phyloP scores from a whole-genome alignment of 305 asterid genomes.

The Ajuga reptans region DNA sequence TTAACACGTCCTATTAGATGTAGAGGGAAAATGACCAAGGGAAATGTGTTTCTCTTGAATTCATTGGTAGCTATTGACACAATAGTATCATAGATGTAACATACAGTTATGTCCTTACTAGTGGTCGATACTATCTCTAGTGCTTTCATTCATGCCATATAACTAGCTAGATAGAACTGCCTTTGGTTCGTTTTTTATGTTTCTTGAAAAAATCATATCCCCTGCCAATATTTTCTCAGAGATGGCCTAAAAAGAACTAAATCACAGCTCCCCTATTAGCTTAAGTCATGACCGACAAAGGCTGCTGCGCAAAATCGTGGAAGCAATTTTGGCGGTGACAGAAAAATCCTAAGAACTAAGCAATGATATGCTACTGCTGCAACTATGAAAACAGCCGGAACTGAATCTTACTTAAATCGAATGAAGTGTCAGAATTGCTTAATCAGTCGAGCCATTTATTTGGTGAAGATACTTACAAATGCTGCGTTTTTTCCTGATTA shows the following conservation, averaged over 20 bases:
- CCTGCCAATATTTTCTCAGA: neutral
- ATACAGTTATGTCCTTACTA: no score
- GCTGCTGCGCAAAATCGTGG: neutral
- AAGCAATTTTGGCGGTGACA: neutral
- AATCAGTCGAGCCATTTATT: neutral
- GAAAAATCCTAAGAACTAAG: neutral
- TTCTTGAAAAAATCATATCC: neutral
- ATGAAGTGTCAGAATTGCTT: neutral
- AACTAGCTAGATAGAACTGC: neutral
- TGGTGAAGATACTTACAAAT: neutral
- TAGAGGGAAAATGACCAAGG: neutral
- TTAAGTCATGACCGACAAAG: neutral
- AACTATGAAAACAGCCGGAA: neutral
- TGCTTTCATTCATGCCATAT: neutral
- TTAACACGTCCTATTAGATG: neutral
- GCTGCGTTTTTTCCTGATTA: neutral
- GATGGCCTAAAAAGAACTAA: neutral
- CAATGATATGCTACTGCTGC: neutral
- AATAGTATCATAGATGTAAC: neutral
- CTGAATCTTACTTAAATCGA: neutral
- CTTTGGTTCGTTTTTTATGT: neutral
- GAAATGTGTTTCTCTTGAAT: neutral
- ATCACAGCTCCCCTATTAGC: neutral
- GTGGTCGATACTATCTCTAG: neutral
- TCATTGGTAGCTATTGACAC: neutral